phyloP scores from a whole-genome alignment of 805 yeast species.

The Wickerhamomyces ciferrii region DNA sequence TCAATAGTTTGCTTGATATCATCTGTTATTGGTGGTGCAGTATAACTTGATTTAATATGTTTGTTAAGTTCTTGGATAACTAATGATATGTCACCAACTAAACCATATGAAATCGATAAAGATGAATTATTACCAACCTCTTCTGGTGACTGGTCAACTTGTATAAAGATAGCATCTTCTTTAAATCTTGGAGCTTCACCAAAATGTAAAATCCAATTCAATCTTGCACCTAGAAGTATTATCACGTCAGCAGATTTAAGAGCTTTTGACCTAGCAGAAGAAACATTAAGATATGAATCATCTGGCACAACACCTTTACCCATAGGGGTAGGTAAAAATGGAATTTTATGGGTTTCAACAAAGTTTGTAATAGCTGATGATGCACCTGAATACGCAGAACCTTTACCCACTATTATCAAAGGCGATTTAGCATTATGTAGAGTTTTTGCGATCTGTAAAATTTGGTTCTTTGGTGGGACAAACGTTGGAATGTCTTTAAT shows the following conservation, averaged over 20 bases:
- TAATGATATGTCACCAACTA: slow-evolving; percentile 50
- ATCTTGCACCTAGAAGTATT: slow-evolving; percentile 56
- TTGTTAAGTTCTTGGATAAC: slow-evolving; percentile 31
- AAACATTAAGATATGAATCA: slow-evolving; percentile 37
- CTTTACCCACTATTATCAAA: slow-evolving; percentile 61
- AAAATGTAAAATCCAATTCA: slow-evolving; percentile 71
- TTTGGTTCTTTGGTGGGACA: slow-evolving; percentile 28
- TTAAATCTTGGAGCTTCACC: slow-evolving; percentile 54
- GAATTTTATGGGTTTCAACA: slow-evolving; percentile 36
- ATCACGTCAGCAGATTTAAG: slow-evolving; percentile 54
- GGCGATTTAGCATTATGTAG: slow-evolving; percentile 37
- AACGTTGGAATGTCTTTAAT: slow-evolving; percentile 22
- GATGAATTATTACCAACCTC: slow-evolving; percentile 44
- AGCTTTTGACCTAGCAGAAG: slow-evolving; percentile 62
- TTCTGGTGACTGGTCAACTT: slow-evolving; percentile 48
- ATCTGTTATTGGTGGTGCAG: slow-evolving; percentile 25
- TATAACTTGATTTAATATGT: slow-evolving; percentile 20
- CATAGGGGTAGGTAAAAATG: slow-evolving; percentile 75
- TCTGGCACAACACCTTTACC: slow-evolving; percentile 69
- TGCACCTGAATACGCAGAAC: slow-evolving; percentile 46
- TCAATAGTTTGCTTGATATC: slow-evolving; percentile 22
- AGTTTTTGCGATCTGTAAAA: slow-evolving; percentile 30
- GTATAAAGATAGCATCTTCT: slow-evolving; percentile 42
- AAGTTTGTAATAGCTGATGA: slow-evolving; percentile 34
- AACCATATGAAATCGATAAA: slow-evolving; percentile 31